Conservation (phyloP, 106 monocot species). For the Acorus gramineus region DNA sequence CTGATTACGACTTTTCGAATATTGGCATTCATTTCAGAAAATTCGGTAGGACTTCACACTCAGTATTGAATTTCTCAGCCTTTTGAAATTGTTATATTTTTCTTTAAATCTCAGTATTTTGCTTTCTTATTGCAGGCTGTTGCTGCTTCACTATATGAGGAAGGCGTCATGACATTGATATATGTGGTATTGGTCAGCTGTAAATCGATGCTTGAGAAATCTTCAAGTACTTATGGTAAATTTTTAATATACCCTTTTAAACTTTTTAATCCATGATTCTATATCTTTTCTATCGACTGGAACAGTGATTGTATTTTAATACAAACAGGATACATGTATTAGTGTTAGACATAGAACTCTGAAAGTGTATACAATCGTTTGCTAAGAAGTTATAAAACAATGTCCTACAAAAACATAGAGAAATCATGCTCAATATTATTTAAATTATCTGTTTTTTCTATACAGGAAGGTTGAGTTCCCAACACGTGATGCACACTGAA, state of each 20-base stretch:
- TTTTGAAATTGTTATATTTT: slow-evolving; percentile 1
- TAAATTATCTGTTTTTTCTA: no score
- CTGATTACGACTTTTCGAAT: slow-evolving; percentile 81
- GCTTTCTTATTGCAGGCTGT: slow-evolving; percentile 45
- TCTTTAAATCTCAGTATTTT: slow-evolving; percentile 4
- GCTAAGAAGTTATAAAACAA: no score
- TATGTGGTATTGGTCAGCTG: slow-evolving; percentile 78
- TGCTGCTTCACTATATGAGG: slow-evolving; percentile 76
- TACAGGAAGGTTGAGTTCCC: no score
- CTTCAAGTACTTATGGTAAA: slow-evolving; percentile 88
- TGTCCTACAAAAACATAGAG: no score
- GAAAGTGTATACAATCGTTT: no score
- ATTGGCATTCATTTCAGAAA: slow-evolving; percentile 82
- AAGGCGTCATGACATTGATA: slow-evolving; percentile 78
- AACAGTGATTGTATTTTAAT: no score
- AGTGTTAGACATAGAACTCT: no score
- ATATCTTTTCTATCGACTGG: no score
- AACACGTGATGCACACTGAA: no score
- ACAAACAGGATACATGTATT: no score
- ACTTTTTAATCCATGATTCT: no score
- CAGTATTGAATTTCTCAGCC: background rate
- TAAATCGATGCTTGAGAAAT: slow-evolving; percentile 87
- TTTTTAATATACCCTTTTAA: background rate
- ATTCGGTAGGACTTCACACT: slow-evolving; percentile 41
- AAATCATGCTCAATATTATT: no score